phyloP scores from a whole-genome alignment of 2,329 filamentous ascomycete species.

The Fusarium gaditjirri region DNA sequence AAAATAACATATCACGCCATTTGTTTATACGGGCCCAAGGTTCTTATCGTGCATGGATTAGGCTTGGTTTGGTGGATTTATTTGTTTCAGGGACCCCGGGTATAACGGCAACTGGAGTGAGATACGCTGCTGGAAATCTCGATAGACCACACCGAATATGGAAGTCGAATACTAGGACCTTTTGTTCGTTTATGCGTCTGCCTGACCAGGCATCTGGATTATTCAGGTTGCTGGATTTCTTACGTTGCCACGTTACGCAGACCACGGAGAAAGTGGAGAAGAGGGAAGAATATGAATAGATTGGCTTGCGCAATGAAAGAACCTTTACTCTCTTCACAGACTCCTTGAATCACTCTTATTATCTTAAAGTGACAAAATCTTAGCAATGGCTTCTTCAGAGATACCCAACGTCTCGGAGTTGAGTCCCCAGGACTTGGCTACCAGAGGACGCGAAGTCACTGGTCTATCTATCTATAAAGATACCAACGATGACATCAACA shows the following conservation, averaged over 20 bases:
- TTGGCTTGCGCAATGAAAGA: background rate
- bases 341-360: fast-evolving
- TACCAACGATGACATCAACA: background rate
- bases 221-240: background rate
- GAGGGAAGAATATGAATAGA: background rate
- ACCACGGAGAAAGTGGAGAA: background rate
- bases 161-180: background rate
- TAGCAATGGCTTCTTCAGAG: background rate
- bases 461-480: background rate
- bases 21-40: too few relatives aligned
- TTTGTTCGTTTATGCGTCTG: background rate
- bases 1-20: fast-evolving
- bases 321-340: background rate
- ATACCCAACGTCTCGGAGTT: fast-evolving
- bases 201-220: background rate
- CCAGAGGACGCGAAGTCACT: background rate
- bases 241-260: background rate
- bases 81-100: background rate
- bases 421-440: background rate
- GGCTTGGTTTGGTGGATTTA: background rate
- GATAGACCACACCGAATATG: background rate
- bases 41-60: background rate
- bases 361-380: fast-evolving
- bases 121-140: background rate
- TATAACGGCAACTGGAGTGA: background rate